These are phyloP conservation scores for Fistulinella prunicolor DNA, from an alignment of 768 basidiomycete genomes.

Conservation along the genomic window DNA sequence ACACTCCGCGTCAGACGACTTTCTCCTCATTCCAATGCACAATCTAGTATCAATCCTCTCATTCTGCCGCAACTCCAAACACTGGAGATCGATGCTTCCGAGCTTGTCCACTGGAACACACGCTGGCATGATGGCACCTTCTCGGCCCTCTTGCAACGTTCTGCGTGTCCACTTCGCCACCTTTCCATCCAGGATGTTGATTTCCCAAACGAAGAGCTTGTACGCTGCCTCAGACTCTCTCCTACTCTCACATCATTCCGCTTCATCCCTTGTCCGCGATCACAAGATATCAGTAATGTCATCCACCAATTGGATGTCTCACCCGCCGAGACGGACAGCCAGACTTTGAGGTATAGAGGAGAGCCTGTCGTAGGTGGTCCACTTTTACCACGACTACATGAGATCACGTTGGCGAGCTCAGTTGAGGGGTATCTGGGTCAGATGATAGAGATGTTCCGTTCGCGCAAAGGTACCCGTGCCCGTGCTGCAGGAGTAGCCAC, in stretches of 20 bases:
- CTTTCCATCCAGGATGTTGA: constrained; percentile 14
- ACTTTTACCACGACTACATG: constrained; percentile 9
- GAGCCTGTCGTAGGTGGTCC: not conserved
- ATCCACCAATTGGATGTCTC: constrained; percentile 6
- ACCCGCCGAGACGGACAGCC: not conserved
- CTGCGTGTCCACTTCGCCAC: constrained; percentile 9
- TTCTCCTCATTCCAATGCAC: not conserved
- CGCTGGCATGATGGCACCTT: constrained; percentile 13
- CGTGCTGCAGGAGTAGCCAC: not conserved
- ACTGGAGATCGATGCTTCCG: constrained; percentile 17
- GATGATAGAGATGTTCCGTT: constrained; percentile 11
- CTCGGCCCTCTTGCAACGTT: constrained; percentile 17
- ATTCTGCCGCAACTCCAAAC: constrained; percentile 18
- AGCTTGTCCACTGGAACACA: not conserved
- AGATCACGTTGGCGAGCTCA: constrained; percentile 18
- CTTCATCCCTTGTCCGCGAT: constrained; percentile 18
- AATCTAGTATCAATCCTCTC: constrained; percentile 7
- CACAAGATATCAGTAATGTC: constrained; percentile 12
- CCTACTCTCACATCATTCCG: constrained; percentile 7
- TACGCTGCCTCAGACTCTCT: constrained; percentile 18
- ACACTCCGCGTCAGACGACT: constrained; percentile 19
- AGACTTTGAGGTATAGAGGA: not conserved
- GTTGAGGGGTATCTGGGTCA: constrained; percentile 5
- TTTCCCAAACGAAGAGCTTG: constrained; percentile 17
- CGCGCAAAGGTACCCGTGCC: constrained; percentile 4